phyloP scores from a whole-genome alignment of 2,329 filamentous ascomycete species.

The Penicillium olsonii region DNA sequence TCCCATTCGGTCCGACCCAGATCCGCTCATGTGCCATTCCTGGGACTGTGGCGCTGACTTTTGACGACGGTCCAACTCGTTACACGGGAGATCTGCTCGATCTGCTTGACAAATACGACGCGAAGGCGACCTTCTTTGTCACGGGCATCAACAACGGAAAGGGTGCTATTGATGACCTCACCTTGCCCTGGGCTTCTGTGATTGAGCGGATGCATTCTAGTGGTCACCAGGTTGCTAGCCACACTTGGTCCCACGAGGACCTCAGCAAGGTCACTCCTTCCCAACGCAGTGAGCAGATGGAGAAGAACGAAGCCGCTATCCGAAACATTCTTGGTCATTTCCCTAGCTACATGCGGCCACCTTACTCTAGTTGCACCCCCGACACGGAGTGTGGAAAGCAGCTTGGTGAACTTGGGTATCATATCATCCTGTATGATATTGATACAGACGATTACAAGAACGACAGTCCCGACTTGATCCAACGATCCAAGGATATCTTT shows the following conservation, averaged over 20 bases:
- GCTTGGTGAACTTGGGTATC: conserved; percentile 51
- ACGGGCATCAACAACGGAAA: conserved; percentile 52
- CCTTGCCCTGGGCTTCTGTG: conserved; percentile 40
- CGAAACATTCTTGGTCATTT: conserved; percentile 51
- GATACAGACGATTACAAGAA: conserved; percentile 52
- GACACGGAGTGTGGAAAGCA: conserved; percentile 44
- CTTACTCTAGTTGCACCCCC: conserved; percentile 46
- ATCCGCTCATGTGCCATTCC: conserved; percentile 47
- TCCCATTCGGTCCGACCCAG: conserved; percentile 37
- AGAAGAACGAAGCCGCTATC: conserved; percentile 51
- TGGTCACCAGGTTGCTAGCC: conserved; percentile 55
- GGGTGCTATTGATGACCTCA: conserved; percentile 46
- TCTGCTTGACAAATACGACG: conserved; percentile 59
- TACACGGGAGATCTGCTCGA: conserved; percentile 65
- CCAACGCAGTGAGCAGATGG: conserved; percentile 46
- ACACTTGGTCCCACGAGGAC: conserved; percentile 55
- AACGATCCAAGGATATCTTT: conserved; percentile 44
- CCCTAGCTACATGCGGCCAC: conserved; percentile 57
- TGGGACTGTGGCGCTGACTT: conserved; percentile 66
- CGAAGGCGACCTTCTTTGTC: conserved; percentile 69
- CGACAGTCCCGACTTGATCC: conserved; percentile 38
- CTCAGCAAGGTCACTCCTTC: conserved; percentile 41
- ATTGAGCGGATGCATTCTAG: conserved; percentile 46
- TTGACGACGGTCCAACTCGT: conserved; percentile 65
- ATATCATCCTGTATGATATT: conserved; percentile 50